These are phyloP conservation scores for Blastomyces silverae DNA, from an alignment of 2,329 filamentous ascomycete species.

Conservation along the genomic window DNA sequence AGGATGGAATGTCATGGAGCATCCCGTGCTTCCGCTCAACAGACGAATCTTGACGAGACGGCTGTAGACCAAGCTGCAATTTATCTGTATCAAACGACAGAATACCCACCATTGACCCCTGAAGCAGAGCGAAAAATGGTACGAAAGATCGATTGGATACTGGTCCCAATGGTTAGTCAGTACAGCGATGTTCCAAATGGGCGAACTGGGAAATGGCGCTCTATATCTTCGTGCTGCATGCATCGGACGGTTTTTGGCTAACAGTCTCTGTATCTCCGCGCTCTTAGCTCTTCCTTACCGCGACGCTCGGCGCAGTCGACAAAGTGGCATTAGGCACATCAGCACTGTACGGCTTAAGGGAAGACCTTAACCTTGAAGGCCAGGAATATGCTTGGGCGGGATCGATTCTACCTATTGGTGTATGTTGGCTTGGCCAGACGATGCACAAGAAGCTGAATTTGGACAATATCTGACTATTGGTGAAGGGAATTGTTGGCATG, in stretches of 20 bases:
- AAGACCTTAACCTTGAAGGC: conserved; percentile 45
- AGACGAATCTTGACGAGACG: background rate
- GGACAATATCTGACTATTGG: conserved; percentile 25
- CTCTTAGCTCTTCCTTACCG: conserved; percentile 26
- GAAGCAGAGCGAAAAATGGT: conserved; percentile 31
- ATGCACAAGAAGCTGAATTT: background rate
- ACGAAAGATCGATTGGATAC: conserved; percentile 50
- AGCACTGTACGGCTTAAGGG: conserved; percentile 49
- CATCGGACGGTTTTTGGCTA: background rate
- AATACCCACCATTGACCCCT: conserved; percentile 23
- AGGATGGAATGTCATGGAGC: background rate
- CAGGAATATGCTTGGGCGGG: conserved; percentile 49
- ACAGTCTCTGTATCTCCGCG: background rate
- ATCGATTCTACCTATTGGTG: conserved; percentile 27
- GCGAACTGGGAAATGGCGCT: background rate
- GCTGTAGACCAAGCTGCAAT: conserved; percentile 26
- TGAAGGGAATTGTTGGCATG: conserved; percentile 43
- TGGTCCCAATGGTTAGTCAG: conserved; percentile 49
- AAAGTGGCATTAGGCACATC: conserved; percentile 36
- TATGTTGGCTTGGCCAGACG: conserved; percentile 15
- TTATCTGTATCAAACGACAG: conserved; percentile 24
- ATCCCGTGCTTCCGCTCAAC: background rate
- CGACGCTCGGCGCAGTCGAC: conserved; percentile 28
- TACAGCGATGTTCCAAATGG: background rate
- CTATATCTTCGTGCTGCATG: background rate